Evolutionary conservation across 176 grass and related monocot genomes (phyloP).

Genomic region (Dactylis glomerata): DNA sequence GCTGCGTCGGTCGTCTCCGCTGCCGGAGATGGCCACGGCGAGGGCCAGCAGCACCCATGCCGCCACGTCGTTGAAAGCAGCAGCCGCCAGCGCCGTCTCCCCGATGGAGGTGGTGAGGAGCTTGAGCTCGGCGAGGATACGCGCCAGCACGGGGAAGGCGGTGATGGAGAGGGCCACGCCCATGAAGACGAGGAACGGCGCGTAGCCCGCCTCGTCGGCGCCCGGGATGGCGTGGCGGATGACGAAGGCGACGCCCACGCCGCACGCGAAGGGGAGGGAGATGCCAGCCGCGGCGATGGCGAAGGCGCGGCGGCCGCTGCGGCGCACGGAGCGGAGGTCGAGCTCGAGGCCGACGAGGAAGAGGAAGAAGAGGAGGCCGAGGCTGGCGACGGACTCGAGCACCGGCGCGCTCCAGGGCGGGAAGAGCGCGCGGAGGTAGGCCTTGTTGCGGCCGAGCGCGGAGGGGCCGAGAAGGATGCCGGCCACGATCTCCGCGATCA

Average conservation of each 20-base stretch:
- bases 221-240: slow-evolving; percentile 59
- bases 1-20: slow-evolving; percentile 21
- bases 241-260: slow-evolving; percentile 60
- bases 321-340: slow-evolving; percentile 60
- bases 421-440: slow-evolving; percentile 62
- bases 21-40: slow-evolving; percentile 56
- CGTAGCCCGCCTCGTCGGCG: slow-evolving; percentile 42
- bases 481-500: slow-evolving; percentile 83
- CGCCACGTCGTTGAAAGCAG: slow-evolving; percentile 78
- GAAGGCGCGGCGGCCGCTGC: slow-evolving; percentile 59
- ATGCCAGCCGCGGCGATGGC: slow-evolving; percentile 63
- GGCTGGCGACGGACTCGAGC: slow-evolving; percentile 79
- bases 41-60: slow-evolving; percentile 80
- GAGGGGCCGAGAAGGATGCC: slow-evolving; percentile 83
- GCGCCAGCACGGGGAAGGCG: slow-evolving; percentile 77
- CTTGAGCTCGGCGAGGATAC: slow-evolving; percentile 90
- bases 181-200: slow-evolving; percentile 85
- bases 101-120: slow-evolving; percentile 67
- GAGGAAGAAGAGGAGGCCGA: slow-evolving; percentile 89
- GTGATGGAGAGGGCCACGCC: slow-evolving; percentile 86
- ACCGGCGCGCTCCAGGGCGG: slow-evolving; percentile 75
- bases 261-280: slow-evolving; percentile 73
- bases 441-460: slow-evolving; percentile 60
- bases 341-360: slow-evolving; percentile 89
- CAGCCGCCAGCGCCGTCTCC: slow-evolving; percentile 64